Conservation (phyloP, 192 early-diverging fungal species). For the Backusella tuberculispora region DNA sequence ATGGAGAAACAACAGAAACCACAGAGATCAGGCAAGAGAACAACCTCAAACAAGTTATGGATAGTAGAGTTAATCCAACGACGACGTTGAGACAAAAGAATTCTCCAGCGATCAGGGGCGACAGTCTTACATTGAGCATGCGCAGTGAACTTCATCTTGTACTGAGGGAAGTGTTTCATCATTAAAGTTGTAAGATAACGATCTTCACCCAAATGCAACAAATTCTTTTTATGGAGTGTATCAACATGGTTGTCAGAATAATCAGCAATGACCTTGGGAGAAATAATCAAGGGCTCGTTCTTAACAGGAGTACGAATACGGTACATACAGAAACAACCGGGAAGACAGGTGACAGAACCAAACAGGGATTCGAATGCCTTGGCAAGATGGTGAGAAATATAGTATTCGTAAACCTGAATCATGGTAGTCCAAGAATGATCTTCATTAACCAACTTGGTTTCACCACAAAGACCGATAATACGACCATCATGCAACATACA, state of each 20-base stretch:
- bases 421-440: conserved; percentile 93
- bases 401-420: conserved; percentile 99
- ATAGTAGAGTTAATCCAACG: conserved; percentile 99
- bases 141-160: conserved; percentile 91
- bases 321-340: conserved; percentile 99
- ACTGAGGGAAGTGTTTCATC: conserved; percentile 97
- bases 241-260: conserved; percentile 95
- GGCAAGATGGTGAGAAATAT: conserved; percentile 94
- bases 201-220: conserved; percentile 98
- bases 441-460: conserved; percentile 93
- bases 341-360: conserved; percentile 96
- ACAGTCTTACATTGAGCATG: conserved; percentile 93
- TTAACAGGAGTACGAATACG: conserved; percentile 88
- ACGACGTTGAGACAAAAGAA: conserved; percentile 96
- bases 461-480: conserved; percentile 95
- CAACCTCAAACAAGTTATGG: conserved; percentile 96
- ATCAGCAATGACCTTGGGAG: conserved; percentile 87
- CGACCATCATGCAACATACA: conserved; percentile 88
- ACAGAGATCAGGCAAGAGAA: conserved; percentile 92
- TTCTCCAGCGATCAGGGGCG: conserved; percentile 91
- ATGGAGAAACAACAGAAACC: conserved; percentile 98
- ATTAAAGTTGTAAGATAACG: conserved; percentile 94
- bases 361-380: conserved; percentile 99
- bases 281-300: conserved; percentile 88
- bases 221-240: conserved; percentile 98